phyloP scores from a whole-genome alignment of 2,329 filamentous ascomycete genomes.

The Aspergillus hortae region DNA sequence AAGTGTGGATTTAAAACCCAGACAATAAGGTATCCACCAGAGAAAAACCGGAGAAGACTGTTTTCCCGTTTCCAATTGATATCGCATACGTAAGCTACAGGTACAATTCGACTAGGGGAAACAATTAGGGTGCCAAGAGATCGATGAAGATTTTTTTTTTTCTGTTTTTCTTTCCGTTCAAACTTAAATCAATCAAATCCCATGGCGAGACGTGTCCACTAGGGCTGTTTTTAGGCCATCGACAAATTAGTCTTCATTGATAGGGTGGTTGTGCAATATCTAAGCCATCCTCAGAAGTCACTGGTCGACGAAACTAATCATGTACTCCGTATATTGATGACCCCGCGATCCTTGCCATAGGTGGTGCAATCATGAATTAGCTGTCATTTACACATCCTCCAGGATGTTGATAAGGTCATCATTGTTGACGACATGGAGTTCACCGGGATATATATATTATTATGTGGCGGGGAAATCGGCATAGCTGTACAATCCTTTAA shows the following conservation, averaged over 20 bases:
- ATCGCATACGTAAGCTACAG: conserved; percentile 10
- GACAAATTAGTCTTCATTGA: no score
- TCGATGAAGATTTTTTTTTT: neutral
- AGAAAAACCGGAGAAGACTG: no score
- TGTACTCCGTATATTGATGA: no score
- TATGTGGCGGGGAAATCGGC: neutral
- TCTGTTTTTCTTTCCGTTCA: neutral
- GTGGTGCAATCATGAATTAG: neutral
- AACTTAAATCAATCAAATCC: neutral
- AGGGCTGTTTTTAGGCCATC: conserved; percentile 2
- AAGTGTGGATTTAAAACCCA: no score
- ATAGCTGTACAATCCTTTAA: neutral
- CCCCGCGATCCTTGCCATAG: no score
- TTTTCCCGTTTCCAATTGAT: neutral
- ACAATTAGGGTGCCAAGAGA: conserved; percentile 5
- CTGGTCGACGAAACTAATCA: no score
- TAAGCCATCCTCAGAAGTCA: no score
- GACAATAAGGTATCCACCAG: no score
- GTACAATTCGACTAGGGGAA: neutral
- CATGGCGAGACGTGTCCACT: conserved; percentile 8
- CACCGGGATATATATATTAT: neutral
- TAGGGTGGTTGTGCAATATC: no score
- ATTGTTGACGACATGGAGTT: neutral
- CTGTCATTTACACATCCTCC: neutral
- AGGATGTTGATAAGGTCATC: neutral